These are phyloP conservation scores for Yamadazyma takamatsuzukensis DNA, from an alignment of 805 yeast species.

Conservation along the genomic window DNA sequence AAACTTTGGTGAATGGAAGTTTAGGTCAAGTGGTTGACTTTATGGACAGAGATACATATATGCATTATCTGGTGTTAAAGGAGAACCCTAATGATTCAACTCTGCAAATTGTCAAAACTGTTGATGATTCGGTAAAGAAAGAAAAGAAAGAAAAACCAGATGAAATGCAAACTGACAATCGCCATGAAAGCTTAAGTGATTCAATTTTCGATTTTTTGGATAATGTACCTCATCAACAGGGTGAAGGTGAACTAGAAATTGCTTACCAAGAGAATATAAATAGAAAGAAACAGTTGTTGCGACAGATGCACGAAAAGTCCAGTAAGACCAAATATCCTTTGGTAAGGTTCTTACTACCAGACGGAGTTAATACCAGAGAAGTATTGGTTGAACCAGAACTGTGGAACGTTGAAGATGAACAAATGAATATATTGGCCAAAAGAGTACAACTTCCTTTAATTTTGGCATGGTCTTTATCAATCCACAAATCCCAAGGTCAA, in stretches of 20 bases:
- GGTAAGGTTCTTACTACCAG: constrained; percentile 70
- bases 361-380: constrained; percentile 64
- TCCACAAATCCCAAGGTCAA: constrained; percentile 96
- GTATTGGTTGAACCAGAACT: constrained; percentile 76
- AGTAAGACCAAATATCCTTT: constrained; percentile 59
- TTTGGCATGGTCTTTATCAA: constrained; percentile 95
- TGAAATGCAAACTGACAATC: constrained; percentile 15
- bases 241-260: constrained; percentile 1
- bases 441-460: constrained; percentile 82
- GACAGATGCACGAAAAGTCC: constrained; percentile 42
- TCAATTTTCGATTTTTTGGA: constrained; percentile 48
- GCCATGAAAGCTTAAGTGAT: constrained; percentile 30
- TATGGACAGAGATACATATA: constrained; percentile 38
- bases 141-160: constrained; percentile 14
- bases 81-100: constrained; percentile 17
- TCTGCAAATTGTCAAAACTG: constrained; percentile 16
- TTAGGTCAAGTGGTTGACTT: constrained; percentile 66
- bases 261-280: constrained; percentile 30
- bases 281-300: constrained; percentile 46
- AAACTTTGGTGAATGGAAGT: constrained; percentile 71
- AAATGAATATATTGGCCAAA: constrained; percentile 62
- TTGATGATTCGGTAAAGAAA: constrained; percentile 6
- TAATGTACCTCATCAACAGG: constrained; percentile 7
- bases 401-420: constrained; percentile 77
- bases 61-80: constrained; percentile 17